Percentiles rank a stretch among this genome's conserved stretches.
phyloP scores from a whole-genome alignment of 108 stramenopile genomes.

The Skeletonema tropicum region DNA sequence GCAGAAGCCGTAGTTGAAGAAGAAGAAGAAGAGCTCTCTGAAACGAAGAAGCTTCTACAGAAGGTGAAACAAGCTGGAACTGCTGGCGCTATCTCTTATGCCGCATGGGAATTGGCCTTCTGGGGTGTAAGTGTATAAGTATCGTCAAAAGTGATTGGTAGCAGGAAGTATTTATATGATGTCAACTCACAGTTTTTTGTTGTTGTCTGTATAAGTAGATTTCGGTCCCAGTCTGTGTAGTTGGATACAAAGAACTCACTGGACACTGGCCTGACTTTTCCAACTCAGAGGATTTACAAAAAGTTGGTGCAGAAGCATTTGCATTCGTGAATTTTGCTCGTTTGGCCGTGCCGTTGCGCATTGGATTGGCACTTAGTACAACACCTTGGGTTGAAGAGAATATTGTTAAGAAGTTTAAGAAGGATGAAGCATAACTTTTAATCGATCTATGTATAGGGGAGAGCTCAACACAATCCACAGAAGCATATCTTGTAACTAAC shows the following conservation, averaged over 20 bases:
- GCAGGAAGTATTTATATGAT: not conserved
- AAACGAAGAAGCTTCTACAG: constrained; percentile 66
- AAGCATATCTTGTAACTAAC: no score
- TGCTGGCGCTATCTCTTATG: constrained; percentile 79
- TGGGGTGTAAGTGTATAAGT: constrained; percentile 54
- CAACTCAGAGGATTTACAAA: constrained; percentile 73
- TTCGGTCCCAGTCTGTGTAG: constrained; percentile 73
- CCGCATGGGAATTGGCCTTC: constrained; percentile 81
- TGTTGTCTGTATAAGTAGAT: not conserved
- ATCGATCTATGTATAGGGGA: not conserved
- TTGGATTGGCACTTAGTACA: constrained; percentile 83
- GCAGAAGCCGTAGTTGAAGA: not conserved
- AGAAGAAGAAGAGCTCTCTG: constrained; percentile 11
- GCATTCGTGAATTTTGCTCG: constrained; percentile 92
- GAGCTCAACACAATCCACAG: no score
- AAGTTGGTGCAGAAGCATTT: constrained; percentile 87
- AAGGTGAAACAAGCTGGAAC: constrained; percentile 78
- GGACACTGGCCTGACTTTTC: constrained; percentile 86
- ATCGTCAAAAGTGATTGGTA: no score
- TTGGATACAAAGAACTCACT: constrained; percentile 66
- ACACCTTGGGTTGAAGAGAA: constrained; percentile 85
- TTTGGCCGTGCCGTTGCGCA: constrained; percentile 86
- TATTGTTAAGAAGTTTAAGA: constrained; percentile 65
- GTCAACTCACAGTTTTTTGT: not conserved
- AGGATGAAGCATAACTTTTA: not conserved